Percentiles rank a stretch among this genome's conserved stretches.
Evolutionary conservation across 225 moss, liverwort and hornwort genomes (phyloP).

Genomic region (Ulota crispa): DNA sequence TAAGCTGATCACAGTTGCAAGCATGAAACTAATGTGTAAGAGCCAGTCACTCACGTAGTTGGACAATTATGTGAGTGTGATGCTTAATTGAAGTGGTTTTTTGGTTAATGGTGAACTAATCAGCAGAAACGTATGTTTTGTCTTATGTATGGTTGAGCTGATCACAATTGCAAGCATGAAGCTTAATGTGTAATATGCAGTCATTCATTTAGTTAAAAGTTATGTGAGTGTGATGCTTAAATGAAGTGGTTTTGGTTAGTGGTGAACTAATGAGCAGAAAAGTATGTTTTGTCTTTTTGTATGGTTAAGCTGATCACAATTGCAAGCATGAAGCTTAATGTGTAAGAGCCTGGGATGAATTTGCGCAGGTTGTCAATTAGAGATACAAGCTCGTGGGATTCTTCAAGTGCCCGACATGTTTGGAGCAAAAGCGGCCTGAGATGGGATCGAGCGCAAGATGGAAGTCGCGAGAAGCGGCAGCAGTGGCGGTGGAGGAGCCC

Average conservation of each 20-base stretch:
- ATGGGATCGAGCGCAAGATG: constrained; percentile 60
- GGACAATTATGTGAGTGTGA: no score
- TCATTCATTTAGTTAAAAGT: no score
- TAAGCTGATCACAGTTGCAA: background rate
- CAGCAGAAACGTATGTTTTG: no score
- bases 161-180: background rate
- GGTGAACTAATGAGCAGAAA: no score
- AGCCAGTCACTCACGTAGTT: no score
- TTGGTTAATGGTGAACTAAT: no score
- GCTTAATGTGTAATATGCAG: constrained; percentile 20
- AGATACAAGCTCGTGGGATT: constrained; percentile 13
- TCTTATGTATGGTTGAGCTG: background rate
- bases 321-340: constrained; percentile 2
- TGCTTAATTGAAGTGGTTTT: no score
- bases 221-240: no score
- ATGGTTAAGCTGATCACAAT: background rate
- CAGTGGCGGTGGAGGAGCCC: constrained; percentile 65
- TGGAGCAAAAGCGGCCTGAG: background rate
- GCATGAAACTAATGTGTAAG: background rate
- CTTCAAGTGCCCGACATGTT: constrained; percentile 21
- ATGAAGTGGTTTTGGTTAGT: no score
- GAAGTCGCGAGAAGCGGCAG: constrained; percentile 73
- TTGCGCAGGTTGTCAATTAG: constrained; percentile 26
- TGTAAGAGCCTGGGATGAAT: background rate
- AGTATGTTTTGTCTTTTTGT: background rate